Evolutionary conservation across 2,329 filamentous ascomycete species (phyloP), one percentile per base, ranked within the genome.

Genomic region (Aspergillus neotritici): DNA sequence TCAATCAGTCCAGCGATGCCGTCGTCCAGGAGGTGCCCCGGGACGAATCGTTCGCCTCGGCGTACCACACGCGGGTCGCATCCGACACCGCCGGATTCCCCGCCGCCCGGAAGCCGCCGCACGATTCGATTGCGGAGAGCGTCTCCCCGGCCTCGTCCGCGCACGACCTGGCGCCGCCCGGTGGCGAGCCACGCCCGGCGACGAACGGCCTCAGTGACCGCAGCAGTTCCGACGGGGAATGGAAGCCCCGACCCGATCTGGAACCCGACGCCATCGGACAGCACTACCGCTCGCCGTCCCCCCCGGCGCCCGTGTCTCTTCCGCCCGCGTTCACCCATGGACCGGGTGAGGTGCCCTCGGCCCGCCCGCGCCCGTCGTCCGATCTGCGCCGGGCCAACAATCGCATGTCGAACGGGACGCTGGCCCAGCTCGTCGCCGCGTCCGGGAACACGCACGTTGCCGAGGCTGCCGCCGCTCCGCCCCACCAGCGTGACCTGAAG

Each of bases 291-390:
- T 56, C 72, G 44, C 74, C 80, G 62, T 73, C 76, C 29, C 80
- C 85, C 5, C 87, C 86, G 1, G 84, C 86, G 52, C 87, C 87
- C 6, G 88, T 96, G 14, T 79, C 79, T 4, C 72, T 76, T 5
- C 90, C 91, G 1, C 91, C 91, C 3, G 81, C 80, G 9, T 91
- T 96, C 62, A 78, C 81, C 37, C 87, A 95, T 64, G 76, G 77
- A 31, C 80, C 89, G 10, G 80, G 84, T 47, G 78, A 84, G 40
- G 77, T 80, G 37, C 89, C 89, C 4, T 72, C 75, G 1, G 81
- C 78, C 46, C 80, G 80, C 49, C 86, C 86, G 0, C 81, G 86
- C 54, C 80, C 87, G 45, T 83, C 87, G 25, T 79, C 85, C 11
- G 87, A 93, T 60, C 74, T 91, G 56, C 83, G 86, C 49, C 82